A percentile compares a stretch with the other conserved stretches of the same genome.
phyloP scores from a whole-genome alignment of 225 moss, liverwort and hornwort species.

The Pleurozium schreberi region DNA sequence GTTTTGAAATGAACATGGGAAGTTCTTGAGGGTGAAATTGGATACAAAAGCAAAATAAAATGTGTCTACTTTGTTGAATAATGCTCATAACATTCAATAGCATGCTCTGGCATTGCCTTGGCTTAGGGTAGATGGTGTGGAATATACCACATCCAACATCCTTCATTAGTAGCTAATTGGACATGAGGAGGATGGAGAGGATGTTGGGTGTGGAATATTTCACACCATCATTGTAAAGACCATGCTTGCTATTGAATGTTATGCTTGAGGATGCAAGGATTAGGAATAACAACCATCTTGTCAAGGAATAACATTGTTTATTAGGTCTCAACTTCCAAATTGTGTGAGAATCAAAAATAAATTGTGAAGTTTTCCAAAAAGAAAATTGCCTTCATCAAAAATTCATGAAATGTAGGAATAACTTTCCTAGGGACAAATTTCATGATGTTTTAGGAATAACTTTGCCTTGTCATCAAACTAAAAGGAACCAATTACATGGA shows the following conservation, averaged over 20 bases:
- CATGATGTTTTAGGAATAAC: not conserved
- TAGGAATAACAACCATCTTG: not conserved
- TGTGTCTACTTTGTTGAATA: not conserved
- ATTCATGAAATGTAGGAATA: not conserved
- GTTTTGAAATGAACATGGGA: not conserved
- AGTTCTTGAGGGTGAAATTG: not conserved
- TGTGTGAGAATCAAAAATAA: not conserved
- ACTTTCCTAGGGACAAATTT: no score
- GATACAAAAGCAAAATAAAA: not conserved
- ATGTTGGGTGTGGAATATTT: no score
- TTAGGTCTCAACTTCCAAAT: accelerated
- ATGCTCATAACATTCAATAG: no score
- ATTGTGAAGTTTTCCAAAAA: not conserved
- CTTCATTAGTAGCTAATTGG: no score
- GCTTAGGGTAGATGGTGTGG: no score
- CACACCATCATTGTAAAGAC: no score
- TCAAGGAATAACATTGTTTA: not conserved
- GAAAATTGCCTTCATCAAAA: not conserved
- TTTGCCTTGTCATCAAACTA: not conserved
- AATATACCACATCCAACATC: no score
- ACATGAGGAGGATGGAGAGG: no score
- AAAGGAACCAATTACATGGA: not conserved
- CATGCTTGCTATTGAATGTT: no score
- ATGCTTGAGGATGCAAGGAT: accelerated
- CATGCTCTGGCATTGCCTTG: no score